phyloP scores from a whole-genome alignment of 306 rosid species.

The Prunus mira region DNA sequence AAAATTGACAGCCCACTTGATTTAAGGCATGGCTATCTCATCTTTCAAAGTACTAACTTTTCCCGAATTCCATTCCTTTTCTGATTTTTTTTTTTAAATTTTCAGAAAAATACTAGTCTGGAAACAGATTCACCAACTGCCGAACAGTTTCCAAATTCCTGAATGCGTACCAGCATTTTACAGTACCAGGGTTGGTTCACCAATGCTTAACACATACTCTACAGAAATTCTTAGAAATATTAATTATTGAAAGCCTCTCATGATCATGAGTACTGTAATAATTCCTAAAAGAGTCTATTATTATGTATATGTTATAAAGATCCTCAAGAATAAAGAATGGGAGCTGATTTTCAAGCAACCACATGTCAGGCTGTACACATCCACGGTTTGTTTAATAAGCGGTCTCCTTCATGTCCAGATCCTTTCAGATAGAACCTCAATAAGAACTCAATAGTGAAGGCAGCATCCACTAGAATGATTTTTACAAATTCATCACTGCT shows the following conservation, averaged over 20 bases:
- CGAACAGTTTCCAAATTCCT: too few relatives aligned
- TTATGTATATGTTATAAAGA: constrained; percentile 10
- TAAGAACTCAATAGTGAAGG: constrained; percentile 33
- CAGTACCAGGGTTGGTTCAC: too few relatives aligned
- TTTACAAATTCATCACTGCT: neutral
- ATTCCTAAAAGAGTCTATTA: neutral
- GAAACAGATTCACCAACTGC: too few relatives aligned
- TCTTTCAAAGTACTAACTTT: too few relatives aligned
- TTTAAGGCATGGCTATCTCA: too few relatives aligned
- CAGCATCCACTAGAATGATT: constrained; percentile 13
- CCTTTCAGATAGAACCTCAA: neutral
- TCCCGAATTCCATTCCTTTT: too few relatives aligned
- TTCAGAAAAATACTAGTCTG: too few relatives aligned
- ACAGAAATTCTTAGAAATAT: neutral
- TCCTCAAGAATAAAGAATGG: constrained; percentile 41
- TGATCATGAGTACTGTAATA: neutral
- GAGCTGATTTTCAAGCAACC: constrained; percentile 42
- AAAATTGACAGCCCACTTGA: too few relatives aligned
- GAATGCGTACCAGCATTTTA: too few relatives aligned
- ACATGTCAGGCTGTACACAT: constrained; percentile 19
- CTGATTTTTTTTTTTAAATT: too few relatives aligned
- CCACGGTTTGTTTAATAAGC: constrained; percentile 24
- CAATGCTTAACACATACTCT: too few relatives aligned
- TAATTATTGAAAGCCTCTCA: neutral
- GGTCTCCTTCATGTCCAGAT: constrained; percentile 15